Base-by-base conservation (phyloP, 148 eudicot genomes). In the Dianthus caryophyllus region DNA sequence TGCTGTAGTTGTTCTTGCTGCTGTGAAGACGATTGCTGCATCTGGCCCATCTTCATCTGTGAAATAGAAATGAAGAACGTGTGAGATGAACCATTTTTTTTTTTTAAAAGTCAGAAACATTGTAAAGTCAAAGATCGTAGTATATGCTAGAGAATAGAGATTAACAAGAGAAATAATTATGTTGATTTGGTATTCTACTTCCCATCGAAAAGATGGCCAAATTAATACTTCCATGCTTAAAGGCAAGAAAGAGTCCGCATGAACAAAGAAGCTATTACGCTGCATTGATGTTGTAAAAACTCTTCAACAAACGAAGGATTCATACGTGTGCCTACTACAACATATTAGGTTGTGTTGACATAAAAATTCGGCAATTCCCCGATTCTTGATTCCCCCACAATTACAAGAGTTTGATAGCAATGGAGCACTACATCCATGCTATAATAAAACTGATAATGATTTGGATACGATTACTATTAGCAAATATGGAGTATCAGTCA, bases 1-100 rank as follows among this genome's bases (percentile, higher is more conserved):
- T 86, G 97, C 77, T 90, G 98, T 84, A 86, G 71, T 81, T 86
- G 96, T 49, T 93, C 98, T 76, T 84, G 97, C 75, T 90, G 98
- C 82, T 83, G 88, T 67, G 98, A 84, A 67, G 98, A 80, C 53
- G 96, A 76, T 71, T 93, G 98, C 43, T 84, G 98, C 82, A 86
- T 83, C 71, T 93, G 98, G 65, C 82, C 68, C 84, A 93, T 81
- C 84, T 90, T 93, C 90, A 86, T 86, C 98, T 93, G 84, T 74
- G 56, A 41, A 71, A 66, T 60, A 65, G 18, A 56, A 44, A 43
- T 7, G 17, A 60, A 67, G 53, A 65, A 67, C 20, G 57, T 70
- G 59, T 52, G 13, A 51, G 53, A 73, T 43, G 36, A 60, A 41
- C 60, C 49, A 47, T 26, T 3, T n/a, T 26, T 54, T 29, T 30